Percentiles rank a stretch among this genome's conserved stretches.
phyloP scores from a whole-genome alignment of 2,329 filamentous ascomycete genomes.

The Verticillium klebahnii region DNA sequence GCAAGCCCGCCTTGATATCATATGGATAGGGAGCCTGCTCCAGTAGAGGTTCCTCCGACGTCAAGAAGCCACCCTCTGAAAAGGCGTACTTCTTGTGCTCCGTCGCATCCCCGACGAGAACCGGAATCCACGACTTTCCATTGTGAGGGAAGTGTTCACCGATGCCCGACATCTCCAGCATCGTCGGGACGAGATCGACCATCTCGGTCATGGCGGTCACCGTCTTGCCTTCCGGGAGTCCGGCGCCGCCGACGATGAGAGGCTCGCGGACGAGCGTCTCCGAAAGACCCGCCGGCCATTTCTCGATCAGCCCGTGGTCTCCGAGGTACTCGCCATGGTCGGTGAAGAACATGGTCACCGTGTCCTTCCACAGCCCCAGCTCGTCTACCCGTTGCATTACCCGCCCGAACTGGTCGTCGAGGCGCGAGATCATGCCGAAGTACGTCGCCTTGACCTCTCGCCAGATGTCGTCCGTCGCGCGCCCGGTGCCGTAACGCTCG shows the following conservation, averaged over 20 bases:
- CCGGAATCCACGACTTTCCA: conserved; percentile 27
- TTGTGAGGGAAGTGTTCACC: conserved; percentile 33
- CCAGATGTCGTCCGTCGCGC: conserved; percentile 35
- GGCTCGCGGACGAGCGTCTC: conserved; percentile 36
- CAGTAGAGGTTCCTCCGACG: conserved; percentile 36
- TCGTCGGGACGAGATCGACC: conserved; percentile 38
- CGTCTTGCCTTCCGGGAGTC: conserved; percentile 26
- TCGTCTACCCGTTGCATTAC: conserved; percentile 27
- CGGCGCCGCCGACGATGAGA: conserved; percentile 35
- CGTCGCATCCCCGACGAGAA: conserved; percentile 16
- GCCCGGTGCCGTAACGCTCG: conserved; percentile 28
- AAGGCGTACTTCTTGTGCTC: conserved; percentile 33
- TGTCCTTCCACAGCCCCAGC: conserved; percentile 27
- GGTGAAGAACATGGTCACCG: conserved; percentile 37
- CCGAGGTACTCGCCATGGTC: conserved; percentile 41
- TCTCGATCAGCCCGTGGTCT: conserved; percentile 40
- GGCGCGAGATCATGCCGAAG: conserved; percentile 38
- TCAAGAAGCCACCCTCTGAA: conserved; percentile 38
- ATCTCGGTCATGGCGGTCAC: conserved; percentile 32
- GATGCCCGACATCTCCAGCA: conserved; percentile 31
- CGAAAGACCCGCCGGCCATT: conserved; percentile 38
- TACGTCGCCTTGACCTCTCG: conserved; percentile 37
- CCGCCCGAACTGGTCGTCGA: conserved; percentile 39
- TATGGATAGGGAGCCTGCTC: conserved; percentile 38
- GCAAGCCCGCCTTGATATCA: conserved; percentile 37